Base-by-base conservation (phyloP, 2,329 filamentous ascomycete species). In the Ampelomyces quisqualis region DNA sequence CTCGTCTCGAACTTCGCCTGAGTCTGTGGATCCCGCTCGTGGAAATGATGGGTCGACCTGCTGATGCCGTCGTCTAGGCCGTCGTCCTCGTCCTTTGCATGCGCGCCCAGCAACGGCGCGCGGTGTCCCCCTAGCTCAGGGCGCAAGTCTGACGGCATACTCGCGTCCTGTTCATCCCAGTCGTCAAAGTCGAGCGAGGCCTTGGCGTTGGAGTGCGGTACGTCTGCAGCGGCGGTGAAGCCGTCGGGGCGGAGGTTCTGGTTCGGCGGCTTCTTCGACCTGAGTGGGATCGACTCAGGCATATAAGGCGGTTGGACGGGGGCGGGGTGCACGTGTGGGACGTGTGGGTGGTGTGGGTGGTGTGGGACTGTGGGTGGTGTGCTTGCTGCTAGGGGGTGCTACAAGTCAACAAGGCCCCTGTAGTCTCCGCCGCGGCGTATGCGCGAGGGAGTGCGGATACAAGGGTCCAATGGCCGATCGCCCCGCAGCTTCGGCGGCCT, bases 21-120 rank as follows among this genome's bases (percentile, higher is more conserved):
- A 23, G 76, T 73, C 44, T 82, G 78, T n/a, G 88, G 87, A 62
- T 86, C 90, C 57, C 81, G 78, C 62, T 88, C 90, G 60, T 86
- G 82, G 71, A 95, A 83, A 9, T 48, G 45, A 19, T 39, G 85
- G 85, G 57, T 60, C 28, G 83, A 85, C 41, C 80, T 75, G 29
- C 59, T 72, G 4, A 30, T 15, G 9, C 67, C 47, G 68, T 70
- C 55, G 69, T 72, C 53, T 55, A 64, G 43, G 18, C 55, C 60
- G 43, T 61, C 60, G 39, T 64, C 58, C 37, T 53, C 51, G 44
- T 67, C 69, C 51, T 70, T 69, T 30, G 43, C 26, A 35, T 48
- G 55, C 23, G 22, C 13, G 30, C 65, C 75, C 21, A 85, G 70
- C 49, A 84, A 64, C 17, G 81, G 81, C 49, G 76, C 70, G 38